These are phyloP conservation scores for Kwoniella shandongensis DNA, from an alignment of 768 basidiomycete species.

Conservation along the genomic window DNA sequence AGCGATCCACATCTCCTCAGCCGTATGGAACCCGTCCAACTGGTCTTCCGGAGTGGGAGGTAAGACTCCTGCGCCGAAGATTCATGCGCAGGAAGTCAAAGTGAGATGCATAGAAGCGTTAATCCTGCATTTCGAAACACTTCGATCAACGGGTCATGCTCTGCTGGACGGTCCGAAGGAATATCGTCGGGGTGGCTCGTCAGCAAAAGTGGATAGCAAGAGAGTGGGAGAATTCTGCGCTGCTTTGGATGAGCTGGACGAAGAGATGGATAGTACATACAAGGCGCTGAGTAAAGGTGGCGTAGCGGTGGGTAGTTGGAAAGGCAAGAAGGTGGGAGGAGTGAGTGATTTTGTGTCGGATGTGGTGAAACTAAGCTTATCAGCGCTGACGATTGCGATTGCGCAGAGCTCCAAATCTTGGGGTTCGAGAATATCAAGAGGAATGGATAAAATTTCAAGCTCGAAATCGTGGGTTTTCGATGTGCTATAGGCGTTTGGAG, in stretches of 20 bases:
- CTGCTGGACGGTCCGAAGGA: constrained; percentile 30
- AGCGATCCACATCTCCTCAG: constrained; percentile 36
- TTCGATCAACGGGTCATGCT: constrained; percentile 21
- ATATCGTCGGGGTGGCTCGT: neutral
- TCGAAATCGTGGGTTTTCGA: constrained; percentile 12
- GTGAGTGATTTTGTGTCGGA: constrained; percentile 8
- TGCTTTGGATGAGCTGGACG: constrained; percentile 39
- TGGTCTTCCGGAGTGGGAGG: constrained; percentile 8
- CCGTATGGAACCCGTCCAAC: constrained; percentile 30
- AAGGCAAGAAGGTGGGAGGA: constrained; percentile 40
- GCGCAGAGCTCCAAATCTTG: constrained; percentile 22
- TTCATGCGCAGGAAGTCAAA: constrained; percentile 40
- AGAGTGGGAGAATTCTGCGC: constrained; percentile 18
- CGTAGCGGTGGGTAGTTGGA: constrained; percentile 32
- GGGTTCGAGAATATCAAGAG: constrained; percentile 24
- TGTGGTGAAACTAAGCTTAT: constrained; percentile 3
- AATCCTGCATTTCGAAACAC: constrained; percentile 27
- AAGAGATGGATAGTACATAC: constrained; percentile 41
- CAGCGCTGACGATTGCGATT: neutral
- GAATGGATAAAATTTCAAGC: constrained; percentile 43
- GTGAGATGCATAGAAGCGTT: constrained; percentile 31
- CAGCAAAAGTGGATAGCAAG: neutral
- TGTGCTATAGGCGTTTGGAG: neutral
- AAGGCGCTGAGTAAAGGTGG: constrained; percentile 34
- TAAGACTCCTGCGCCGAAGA: constrained; percentile 24